Conservation (phyloP, 2,329 filamentous ascomycete genomes). For the Gnomoniopsis smithogilvyi region DNA sequence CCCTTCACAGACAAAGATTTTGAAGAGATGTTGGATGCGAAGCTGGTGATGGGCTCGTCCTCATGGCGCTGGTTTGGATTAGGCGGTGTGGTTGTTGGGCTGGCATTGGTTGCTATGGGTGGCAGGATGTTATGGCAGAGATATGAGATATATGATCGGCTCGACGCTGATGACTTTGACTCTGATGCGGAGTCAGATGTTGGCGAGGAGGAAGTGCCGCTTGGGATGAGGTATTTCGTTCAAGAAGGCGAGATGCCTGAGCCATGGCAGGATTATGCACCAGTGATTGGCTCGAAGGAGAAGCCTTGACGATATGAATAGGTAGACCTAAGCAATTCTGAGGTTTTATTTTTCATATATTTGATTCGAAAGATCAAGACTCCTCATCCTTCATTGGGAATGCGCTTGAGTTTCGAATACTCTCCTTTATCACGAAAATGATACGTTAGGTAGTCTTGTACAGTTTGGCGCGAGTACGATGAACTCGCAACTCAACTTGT, state of each 20-base stretch:
- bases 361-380: too few species aligned
- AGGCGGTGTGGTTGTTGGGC: neutral
- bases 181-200: conserved; percentile 9
- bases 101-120: neutral
- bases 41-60: neutral
- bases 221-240: conserved; percentile 1
- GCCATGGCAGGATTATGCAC: conserved; percentile 11
- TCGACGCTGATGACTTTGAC: conserved; percentile 11
- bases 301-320: neutral
- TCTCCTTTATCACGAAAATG: too few species aligned
- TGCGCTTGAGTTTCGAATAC: too few species aligned
- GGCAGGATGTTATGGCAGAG: neutral
- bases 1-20: neutral
- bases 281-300: neutral
- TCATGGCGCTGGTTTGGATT: neutral
- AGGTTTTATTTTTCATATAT: neutral
- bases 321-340: neutral
- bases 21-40: neutral
- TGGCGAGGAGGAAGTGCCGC: conserved; percentile 4
- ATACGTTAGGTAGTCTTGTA: too few species aligned
- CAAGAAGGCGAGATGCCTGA: neutral
- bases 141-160: neutral
- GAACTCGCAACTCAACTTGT: too few species aligned
- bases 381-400: too few species aligned
- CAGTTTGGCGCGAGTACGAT: too few species aligned